These are phyloP conservation scores for Alternaria sp. DNA, from an alignment of 2,329 filamentous ascomycete species.

Conservation along the genomic window DNA sequence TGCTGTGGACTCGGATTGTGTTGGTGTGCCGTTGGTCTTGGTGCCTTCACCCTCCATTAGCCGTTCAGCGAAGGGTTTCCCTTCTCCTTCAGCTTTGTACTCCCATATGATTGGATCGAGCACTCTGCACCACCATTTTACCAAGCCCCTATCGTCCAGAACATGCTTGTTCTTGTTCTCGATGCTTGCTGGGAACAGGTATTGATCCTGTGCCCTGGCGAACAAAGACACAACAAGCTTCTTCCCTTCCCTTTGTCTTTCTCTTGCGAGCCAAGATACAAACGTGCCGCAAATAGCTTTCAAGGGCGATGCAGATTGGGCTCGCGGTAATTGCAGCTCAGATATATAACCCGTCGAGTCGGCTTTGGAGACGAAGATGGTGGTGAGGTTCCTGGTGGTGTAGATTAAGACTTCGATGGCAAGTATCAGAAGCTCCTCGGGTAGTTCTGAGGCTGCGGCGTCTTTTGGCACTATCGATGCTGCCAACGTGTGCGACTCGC, in stretches of 20 bases:
- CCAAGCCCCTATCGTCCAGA: slow-evolving; percentile 84
- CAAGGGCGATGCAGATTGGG: slow-evolving; percentile 70
- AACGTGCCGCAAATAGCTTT: slow-evolving; percentile 78
- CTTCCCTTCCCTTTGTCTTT: slow-evolving; percentile 69
- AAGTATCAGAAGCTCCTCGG: slow-evolving; percentile 72
- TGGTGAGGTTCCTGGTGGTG: slow-evolving; percentile 78
- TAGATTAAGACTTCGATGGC: slow-evolving; percentile 90
- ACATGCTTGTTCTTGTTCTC: slow-evolving; percentile 89
- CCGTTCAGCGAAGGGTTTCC: slow-evolving; percentile 42
- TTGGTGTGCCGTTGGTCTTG: slow-evolving; percentile 24
- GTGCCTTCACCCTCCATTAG: slow-evolving; percentile 38
- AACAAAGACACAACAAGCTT: slow-evolving; percentile 87
- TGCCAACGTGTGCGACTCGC: slow-evolving; percentile 82
- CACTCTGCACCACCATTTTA: slow-evolving; percentile 95
- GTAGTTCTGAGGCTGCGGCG: slow-evolving; percentile 23
- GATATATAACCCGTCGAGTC: slow-evolving; percentile 91
- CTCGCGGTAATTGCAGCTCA: slow-evolving; percentile 64
- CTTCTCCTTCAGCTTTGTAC: slow-evolving; percentile 55
- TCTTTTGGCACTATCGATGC: slow-evolving; percentile 59
- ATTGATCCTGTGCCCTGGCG: slow-evolving; percentile 89
- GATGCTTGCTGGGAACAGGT: slow-evolving; percentile 91
- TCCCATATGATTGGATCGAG: slow-evolving; percentile 75
- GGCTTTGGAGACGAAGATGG: slow-evolving; percentile 94
- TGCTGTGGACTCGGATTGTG: slow-evolving; percentile 51
- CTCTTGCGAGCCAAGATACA: slow-evolving; percentile 74